Evolutionary conservation across 2,329 filamentous ascomycete genomes (phyloP), one percentile per base, ranked within the genome.

Genomic region (Hypoxylon sp.): DNA sequence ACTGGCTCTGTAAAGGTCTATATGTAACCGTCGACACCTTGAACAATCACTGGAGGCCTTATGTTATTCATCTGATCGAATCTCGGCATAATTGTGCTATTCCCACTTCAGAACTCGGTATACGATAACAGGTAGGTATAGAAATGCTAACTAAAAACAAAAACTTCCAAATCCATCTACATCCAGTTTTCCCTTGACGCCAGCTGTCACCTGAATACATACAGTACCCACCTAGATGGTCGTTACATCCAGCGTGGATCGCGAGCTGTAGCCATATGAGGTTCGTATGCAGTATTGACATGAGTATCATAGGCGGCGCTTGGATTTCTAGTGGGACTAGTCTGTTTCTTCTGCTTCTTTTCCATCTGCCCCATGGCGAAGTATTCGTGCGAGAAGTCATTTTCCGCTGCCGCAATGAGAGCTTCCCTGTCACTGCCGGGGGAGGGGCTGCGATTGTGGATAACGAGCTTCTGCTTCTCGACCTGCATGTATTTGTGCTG

Each of bases 401-500:
- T 55, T 14, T 68, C 63, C 30, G 52, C 57, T 1, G 55, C 46
- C 11, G 60, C 64, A 38, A 70, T 55, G 36, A 67, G 61, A 9
- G 45, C 49, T 25, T 55, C 53, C 21, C 59, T 52, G 13, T 70
- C 60, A 43, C 36, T 55, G 3, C 62, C 62, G n/a, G 21, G 43
- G 19, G 50, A 43, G 19, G 17, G 9, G 17, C 53, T 45, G 28
- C 34, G 41, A 5, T 38, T 7, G 11, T 60, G 61, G 10, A 62
- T 51, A 7, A 70, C 28, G 13, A 65, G 72, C 7, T 59, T 65
- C 64, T 77, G 75, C 52, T 74, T 71, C 43, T 75, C 75, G 41
- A 79, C 66, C 63, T 76, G 75, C n/a, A 72, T 72, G 58, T 80
- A 80, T 51, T 73, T 76, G 63, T 77, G 75, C 2, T 67, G 67